Evolutionary conservation across 805 yeast species (phyloP).

Genomic region (Candida nanaspora): DNA sequence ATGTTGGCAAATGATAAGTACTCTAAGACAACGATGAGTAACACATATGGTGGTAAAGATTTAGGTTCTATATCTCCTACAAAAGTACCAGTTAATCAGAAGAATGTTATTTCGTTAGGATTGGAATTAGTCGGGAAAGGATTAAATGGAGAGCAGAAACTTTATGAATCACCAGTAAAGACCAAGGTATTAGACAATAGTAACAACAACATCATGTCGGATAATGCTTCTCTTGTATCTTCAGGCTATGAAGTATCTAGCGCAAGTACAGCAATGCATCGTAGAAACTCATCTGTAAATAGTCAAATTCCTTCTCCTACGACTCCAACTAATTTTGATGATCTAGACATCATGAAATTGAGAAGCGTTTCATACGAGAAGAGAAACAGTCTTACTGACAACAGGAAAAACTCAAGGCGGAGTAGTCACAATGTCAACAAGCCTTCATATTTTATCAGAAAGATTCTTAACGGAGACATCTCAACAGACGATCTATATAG

Average conservation of each 20-base stretch:
- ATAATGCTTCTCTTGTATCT: background rate
- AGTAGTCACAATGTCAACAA: background rate
- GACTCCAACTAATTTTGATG: background rate
- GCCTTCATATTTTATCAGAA: background rate
- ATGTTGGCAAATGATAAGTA: slow-evolving; percentile 1
- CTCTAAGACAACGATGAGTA: background rate
- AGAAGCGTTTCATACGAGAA: background rate
- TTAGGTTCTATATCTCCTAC: slow-evolving; percentile 6
- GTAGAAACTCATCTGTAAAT: background rate
- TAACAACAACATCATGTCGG: background rate
- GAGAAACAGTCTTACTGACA: background rate
- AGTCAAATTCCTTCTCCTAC: background rate
- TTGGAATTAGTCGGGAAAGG: slow-evolving; percentile 25
- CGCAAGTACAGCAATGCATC: background rate
- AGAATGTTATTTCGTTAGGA: slow-evolving; percentile 22
- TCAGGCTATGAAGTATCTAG: background rate
- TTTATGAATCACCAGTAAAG: slow-evolving; percentile 3
- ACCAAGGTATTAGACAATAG: background rate
- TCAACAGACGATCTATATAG: background rate
- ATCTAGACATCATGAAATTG: background rate
- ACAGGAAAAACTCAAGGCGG: background rate
- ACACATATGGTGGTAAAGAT: background rate
- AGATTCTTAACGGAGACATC: background rate
- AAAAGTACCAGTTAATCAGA: slow-evolving; percentile 9
- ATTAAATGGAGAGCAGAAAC: slow-evolving; percentile 4